These are phyloP conservation scores for Brassica cretica DNA, from an alignment of 345 rosid genomes.

Conservation along the genomic window DNA sequence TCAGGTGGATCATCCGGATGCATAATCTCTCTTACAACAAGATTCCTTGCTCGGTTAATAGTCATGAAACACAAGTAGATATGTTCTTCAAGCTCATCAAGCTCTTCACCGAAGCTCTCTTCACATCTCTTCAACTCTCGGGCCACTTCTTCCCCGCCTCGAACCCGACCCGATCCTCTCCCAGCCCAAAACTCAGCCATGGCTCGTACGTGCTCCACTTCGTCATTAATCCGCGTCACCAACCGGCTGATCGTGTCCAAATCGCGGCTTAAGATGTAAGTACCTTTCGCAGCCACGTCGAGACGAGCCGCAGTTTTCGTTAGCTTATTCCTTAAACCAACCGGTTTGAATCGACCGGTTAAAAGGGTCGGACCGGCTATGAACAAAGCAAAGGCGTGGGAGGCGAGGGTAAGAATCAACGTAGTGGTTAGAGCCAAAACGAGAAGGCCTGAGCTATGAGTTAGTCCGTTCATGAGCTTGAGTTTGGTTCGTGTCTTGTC, in stretches of 20 bases:
- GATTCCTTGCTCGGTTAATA: constrained; percentile 68
- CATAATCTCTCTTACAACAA: constrained; percentile 53
- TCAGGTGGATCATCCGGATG: constrained; percentile 38
- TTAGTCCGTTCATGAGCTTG: constrained; percentile 36
- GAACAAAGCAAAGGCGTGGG: constrained; percentile 68
- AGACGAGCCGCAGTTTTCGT: constrained; percentile 48
- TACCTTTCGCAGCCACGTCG: constrained; percentile 78
- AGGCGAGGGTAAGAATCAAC: constrained; percentile 52
- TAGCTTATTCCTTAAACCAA: constrained; percentile 46
- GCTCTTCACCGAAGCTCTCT: constrained; percentile 50
- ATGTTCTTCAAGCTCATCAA: constrained; percentile 85
- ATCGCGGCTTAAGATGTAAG: constrained; percentile 67
- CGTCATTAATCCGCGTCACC: constrained; percentile 61
- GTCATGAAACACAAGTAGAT: constrained; percentile 83
- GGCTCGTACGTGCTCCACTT: constrained; percentile 53
- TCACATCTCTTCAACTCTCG: constrained; percentile 53
- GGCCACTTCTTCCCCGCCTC: constrained; percentile 51
- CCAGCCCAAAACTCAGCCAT: constrained; percentile 60
- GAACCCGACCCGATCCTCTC: constrained; percentile 49
- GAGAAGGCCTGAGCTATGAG: constrained; percentile 60
- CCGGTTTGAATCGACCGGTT: constrained; percentile 41
- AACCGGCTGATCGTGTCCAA: constrained; percentile 71
- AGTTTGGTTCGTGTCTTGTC: constrained; percentile 51
- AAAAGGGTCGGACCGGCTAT: constrained; percentile 61
- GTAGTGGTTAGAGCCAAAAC: constrained; percentile 65